Conservation (phyloP, 2,329 filamentous ascomycete genomes). For the Colletotrichum endophyticum region DNA sequence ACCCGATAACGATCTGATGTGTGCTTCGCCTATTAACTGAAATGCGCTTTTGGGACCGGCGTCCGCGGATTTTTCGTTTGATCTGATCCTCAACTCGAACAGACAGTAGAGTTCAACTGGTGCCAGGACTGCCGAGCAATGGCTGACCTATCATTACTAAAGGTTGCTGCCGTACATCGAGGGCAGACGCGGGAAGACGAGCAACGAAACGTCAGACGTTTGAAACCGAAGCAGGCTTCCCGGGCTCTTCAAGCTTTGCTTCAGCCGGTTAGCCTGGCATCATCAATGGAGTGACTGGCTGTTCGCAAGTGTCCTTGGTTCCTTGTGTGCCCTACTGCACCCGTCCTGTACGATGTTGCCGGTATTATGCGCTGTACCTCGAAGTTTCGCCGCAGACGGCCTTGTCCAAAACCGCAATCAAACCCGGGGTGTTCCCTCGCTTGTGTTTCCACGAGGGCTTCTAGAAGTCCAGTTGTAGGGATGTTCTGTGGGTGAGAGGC, state of each 20-base stretch:
- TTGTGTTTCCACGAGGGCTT: constrained; percentile 8
- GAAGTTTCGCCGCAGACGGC: neutral
- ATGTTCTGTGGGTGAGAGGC: neutral
- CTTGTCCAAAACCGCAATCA: neutral
- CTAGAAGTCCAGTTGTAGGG: neutral
- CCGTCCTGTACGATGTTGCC: neutral
- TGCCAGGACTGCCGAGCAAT: neutral
- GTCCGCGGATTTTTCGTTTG: constrained; percentile 3
- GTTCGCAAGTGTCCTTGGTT: neutral
- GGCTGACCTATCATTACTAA: neutral
- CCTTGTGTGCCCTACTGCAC: neutral
- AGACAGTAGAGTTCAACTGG: neutral
- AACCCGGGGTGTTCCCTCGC: neutral
- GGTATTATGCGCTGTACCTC: neutral
- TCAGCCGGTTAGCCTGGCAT: neutral
- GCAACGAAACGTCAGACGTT: constrained; percentile 18
- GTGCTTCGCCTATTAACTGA: neutral
- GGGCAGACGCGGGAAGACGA: neutral
- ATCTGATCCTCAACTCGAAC: neutral
- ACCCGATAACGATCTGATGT: neutral
- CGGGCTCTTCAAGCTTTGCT: neutral
- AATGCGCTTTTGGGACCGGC: neutral
- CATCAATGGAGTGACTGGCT: neutral
- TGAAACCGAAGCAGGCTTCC: constrained; percentile 1
- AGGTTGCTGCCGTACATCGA: neutral